These are phyloP conservation scores for Perkinsus marinus DNA, from an alignment of 169 alveolate genomes.

Conservation along the genomic window DNA sequence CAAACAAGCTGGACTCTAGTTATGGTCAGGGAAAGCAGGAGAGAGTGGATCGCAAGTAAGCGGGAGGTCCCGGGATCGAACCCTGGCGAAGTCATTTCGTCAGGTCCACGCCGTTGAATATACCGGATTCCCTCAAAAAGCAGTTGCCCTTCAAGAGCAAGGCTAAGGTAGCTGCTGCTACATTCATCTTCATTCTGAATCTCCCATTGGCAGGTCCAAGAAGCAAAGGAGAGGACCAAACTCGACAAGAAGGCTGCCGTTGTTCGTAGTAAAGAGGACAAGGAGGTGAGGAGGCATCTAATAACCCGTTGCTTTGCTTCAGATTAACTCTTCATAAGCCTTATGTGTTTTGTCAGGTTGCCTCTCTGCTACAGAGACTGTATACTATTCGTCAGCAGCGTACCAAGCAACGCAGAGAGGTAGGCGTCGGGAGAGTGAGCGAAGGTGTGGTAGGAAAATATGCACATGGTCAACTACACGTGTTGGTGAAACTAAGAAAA, in stretches of 20 bases:
- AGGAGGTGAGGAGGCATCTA: neutral
- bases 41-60: neutral
- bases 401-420: conserved; percentile 8
- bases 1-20: conserved; percentile 22
- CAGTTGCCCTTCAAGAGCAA: neutral
- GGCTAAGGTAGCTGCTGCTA: neutral
- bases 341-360: neutral
- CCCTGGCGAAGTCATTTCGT: neutral
- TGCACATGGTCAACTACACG: no score
- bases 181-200: neutral
- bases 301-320: no score
- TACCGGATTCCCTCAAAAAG: neutral
- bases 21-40: neutral
- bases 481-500: no score
- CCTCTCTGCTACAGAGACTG: neutral
- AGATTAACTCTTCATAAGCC: neutral
- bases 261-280: neutral
- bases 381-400: conserved; percentile 22
- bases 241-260: neutral
- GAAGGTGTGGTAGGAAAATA: no score
- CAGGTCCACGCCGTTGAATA: neutral
- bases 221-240: neutral
- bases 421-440: no score
- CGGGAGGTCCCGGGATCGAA: neutral
- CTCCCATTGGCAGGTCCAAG: neutral